Percentiles rank a stretch among this genome's conserved stretches.
phyloP scores from a whole-genome alignment of 805 yeast genomes.

The Barnettozyma pratensis region DNA sequence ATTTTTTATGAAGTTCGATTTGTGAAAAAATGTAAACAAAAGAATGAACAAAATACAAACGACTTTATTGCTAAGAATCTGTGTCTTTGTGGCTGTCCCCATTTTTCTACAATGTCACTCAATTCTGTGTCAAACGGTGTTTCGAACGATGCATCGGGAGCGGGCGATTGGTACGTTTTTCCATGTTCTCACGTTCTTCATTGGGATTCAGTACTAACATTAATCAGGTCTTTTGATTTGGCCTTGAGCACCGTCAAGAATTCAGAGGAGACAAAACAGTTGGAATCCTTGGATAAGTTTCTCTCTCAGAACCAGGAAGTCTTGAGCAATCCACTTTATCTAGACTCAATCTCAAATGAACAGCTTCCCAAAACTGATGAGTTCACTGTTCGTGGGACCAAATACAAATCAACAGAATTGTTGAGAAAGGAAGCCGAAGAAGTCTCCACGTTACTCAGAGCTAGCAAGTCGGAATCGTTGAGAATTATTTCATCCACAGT shows the following conservation, averaged over 20 bases:
- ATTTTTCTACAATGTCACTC: not conserved
- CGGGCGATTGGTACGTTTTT: not conserved
- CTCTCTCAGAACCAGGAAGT: conserved; percentile 10
- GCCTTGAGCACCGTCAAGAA: conserved; percentile 17
- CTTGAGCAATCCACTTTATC: conserved; percentile 11
- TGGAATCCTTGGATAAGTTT: conserved; percentile 16
- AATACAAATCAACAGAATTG: conserved; percentile 30
- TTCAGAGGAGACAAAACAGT: conserved; percentile 12
- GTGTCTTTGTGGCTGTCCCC: too few species aligned
- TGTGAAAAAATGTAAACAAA: not conserved
- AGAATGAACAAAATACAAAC: not conserved
- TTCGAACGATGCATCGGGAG: not conserved
- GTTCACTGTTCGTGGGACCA: conserved; percentile 36
- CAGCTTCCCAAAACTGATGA: conserved; percentile 16
- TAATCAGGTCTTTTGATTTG: conserved; percentile 21
- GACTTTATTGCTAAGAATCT: too few species aligned
- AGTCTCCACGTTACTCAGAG: conserved; percentile 32
- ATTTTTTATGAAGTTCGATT: too few species aligned
- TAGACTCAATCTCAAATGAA: conserved; percentile 1
- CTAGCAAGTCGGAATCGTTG: conserved; percentile 42
- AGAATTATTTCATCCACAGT: conserved; percentile 40
- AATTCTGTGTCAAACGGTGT: too few species aligned
- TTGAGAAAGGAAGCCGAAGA: conserved; percentile 36
- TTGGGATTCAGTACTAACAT: not conserved
- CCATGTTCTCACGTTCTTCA: too few species aligned